Evolutionary conservation across 169 alveolate species (phyloP), one percentile per base, ranked within the genome.

Genomic region (Cryptosporidium sp.): DNA sequence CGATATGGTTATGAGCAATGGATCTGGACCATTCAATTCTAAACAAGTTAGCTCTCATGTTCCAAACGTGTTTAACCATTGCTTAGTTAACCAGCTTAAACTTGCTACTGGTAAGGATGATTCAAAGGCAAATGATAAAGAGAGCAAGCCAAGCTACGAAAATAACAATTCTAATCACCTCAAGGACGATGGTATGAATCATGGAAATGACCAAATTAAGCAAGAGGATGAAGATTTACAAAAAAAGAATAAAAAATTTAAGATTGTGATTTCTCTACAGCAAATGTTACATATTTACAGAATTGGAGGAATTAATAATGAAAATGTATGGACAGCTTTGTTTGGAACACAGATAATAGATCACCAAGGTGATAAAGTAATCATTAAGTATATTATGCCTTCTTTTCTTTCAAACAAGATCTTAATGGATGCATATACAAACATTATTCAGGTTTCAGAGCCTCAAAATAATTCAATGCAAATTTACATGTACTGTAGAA

Each of bases 311-410:
- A 80, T 80, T 12, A 62, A 39, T 21, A 80, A 65, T 62, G 89
- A 80, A 41, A 80, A 80, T 62, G 74, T 80, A 0, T 80, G 89
- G 89, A 80, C 89, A 26, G 89, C 89, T 35, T 62, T 80, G 52
- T 80, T 80, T 80, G 86, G 68, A 6, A 37, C 29, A 21, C 41
- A 59, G 3, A 41, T 39, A 23, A 73, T 8, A 23, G 58, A 73
- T n/a, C 37, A 67, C 5, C 33, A 80, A n/a, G 41, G 70, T 14
- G n/a, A 43, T 21, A 8, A 37, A 9, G 71, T 65, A 6, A 9
- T 37, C 0, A 35, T 33, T 37, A 80, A 65, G 21, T 80, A 18
- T 39, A 7, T 29, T 21, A 59, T 80, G 75, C 89, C 89, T 26
- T 41, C 71, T 2, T 80, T 80, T 48, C 43, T 80, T 2, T 62